Evolutionary conservation across 2,329 filamentous ascomycete species (phyloP), one percentile per base, ranked within the genome.

Genomic region (Purpureocillium takamizusanense): DNA sequence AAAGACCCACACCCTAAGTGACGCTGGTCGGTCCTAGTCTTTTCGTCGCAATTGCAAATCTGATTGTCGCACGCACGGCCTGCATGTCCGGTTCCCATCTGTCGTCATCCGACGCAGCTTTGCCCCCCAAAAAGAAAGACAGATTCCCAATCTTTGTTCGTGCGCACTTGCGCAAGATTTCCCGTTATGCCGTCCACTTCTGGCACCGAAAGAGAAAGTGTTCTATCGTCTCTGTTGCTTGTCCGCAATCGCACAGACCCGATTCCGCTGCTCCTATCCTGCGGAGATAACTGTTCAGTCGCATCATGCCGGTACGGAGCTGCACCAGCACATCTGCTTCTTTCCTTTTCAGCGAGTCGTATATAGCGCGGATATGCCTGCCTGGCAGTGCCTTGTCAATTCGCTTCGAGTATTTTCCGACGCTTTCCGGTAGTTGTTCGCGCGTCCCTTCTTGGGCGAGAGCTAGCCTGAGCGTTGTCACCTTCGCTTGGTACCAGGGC

Each of bases 91-190:
- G 35, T 32, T 30, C 15, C 41, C 35, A 43, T 29, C 36, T 43
- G 7, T 37, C 27, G 23, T 35, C 27, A 21, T 38, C 41, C 14
- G 28, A 34, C 31, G 25, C 35, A 10, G 34, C 34, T 17, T 43
- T 43, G 13, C 41, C 41, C 35, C 38, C 41, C 14, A 42, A 13
- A 23, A 42, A 40, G 37, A 40, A 40, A 12, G 41, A 43, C 21
- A 40, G 15, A 31, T 43, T 33, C 12, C 41, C 31, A 3, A 38
- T 35, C 30, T 39, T 42, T 27, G 11, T 36, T 36, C 21, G 32
- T 34, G 29, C 30, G 33, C 21, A 17, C 25, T 35, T 30, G 4
- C 23, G 14, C 33, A 40, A 33, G 16, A 23, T 29, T 27, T 41
- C 31, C 17, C 32, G 31, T 23, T 41, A 25, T 21, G n/a, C 17